Evolutionary conservation across 2,329 filamentous ascomycete species (phyloP).

Genomic region (Leptographium galeiforme): DNA sequence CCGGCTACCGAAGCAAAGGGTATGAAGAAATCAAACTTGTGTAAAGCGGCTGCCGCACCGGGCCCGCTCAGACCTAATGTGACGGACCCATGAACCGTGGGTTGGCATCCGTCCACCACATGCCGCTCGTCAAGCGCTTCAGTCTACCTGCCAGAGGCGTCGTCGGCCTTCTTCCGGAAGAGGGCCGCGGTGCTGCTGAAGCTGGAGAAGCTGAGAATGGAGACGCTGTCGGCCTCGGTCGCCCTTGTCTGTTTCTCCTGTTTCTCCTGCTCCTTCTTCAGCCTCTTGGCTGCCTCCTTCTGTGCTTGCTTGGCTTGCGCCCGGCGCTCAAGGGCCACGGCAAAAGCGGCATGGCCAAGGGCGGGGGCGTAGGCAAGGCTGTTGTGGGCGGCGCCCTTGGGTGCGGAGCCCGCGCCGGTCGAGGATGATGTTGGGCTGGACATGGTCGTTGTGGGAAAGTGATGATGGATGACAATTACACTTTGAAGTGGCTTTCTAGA

Average conservation of each 20-base stretch:
- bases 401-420: not conserved
- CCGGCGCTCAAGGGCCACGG: not conserved
- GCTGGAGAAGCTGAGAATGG: constrained; percentile 12
- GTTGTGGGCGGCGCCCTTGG: not conserved
- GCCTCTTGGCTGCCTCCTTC: not conserved
- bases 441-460: not conserved
- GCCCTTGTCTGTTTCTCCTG: not conserved
- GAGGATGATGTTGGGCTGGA: not conserved
- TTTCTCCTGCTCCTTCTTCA: not conserved
- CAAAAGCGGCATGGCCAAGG: constrained; percentile 3
- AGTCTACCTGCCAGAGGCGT: constrained; percentile 4
- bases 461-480: no score
- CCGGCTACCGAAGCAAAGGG: no score
- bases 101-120: no score
- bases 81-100: no score
- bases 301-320: not conserved
- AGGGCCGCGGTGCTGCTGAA: constrained; percentile 13
- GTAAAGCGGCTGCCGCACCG: no score
- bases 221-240: constrained; percentile 12
- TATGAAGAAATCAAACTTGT: no score
- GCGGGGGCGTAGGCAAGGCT: constrained; percentile 5
- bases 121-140: not conserved
- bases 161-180: constrained; percentile 9
- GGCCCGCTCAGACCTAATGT: no score
- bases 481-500: no score